Base-by-base conservation (phyloP, 1,284 basidiomycete species). In the Ustilago esculenta region DNA sequence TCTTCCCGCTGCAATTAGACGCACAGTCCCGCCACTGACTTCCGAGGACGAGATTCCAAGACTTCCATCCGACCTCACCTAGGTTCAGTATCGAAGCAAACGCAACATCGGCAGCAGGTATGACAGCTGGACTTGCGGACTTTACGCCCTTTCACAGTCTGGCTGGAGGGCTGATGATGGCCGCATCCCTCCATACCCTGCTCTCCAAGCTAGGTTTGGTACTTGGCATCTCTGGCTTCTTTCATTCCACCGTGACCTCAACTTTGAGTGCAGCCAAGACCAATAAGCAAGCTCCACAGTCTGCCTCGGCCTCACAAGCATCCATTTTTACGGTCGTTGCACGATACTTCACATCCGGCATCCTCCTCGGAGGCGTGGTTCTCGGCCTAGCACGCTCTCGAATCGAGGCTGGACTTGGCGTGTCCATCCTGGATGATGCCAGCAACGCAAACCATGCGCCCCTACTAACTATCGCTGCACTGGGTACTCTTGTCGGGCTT, bases 91-190 rank as follows among this genome's bases (percentile, higher is more conserved):
- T n/a, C n/a, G n/a, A n/a, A n/a, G 27, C 27, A 29, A 7, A 7
- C 7, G 27, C 27, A 29, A 12, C 27, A 6, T 7, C 12, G 27
- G 27, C 12, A 32, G 25, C n/a, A 12, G 29, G 11, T n/a, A 63
- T 63, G 60, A 4, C 48, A 30, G 27, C 53, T 30, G 60, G 60
- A 17, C 27, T 57, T 11, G 36, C 51, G 10, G 54, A 46, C n/a
- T 73, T 72, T 40, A 73, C 73, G 14, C 73, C 73, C 7, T 52
- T 54, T n/a, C 73, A 76, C 65, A 65, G 65, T 49, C 52, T 81
- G 25, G 49, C 75, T 3, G 80, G 80, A 8, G 80, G 78, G 24
- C 53, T 81, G 25, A 75, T 81, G 59, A 76, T 82, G 49, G 72
- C 77, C 8, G 67, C 61, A 23, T 70, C 76, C 21, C 64, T 81